Base-by-base conservation (phyloP, 352 stramenopile genomes). In the Blastocystis sp. region DNA sequence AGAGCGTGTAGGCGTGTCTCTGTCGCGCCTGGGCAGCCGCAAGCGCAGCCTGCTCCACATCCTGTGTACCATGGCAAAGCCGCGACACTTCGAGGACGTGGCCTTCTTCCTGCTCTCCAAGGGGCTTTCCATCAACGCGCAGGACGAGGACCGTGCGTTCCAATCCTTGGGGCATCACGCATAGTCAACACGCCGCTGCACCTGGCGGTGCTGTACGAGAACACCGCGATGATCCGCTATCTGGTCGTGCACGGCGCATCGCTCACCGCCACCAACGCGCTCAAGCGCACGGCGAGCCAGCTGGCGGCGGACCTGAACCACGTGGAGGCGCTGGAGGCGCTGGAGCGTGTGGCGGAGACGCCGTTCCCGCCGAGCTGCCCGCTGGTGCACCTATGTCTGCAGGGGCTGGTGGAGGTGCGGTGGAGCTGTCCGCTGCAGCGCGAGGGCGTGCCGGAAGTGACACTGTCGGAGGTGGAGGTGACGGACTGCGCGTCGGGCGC, bases 121-220 rank as follows among this genome's bases (percentile, higher is more conserved):
- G 42, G 66, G 66, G 3, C 38, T 77, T 17, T 17, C 19, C 9
- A 77, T 77, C 34, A 43, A 77, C 52, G 38, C 24, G 52, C 1
- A 54, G 42, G 66, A 77, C 52, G 42, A 77, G 10, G 38, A 79
- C 28, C 38, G 69, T 34, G 28, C 28, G 28, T 34, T 34, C 28
- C 28, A 34, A 34, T 34, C 0, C 0, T 34, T 34, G 28, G 34
- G 14, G 43, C 40, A 43, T 71, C 7, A 71, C 28, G 48, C 4
- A 43, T 42, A 54, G 66, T 34, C 17, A 77, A 77, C 40, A 60
- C 66, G 34, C n/a, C 66, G 43, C 66, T 77, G 21, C 66, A 77
- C 45, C 34, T 77, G 3, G 66, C 66, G 43, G 34, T 77, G 6
- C 52, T 77, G 7, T 54, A 77, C 52, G n/a, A 19, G n/a, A 77